Percentiles rank a stretch among this genome's conserved stretches.
phyloP scores from a whole-genome alignment of 306 rosid species.

The Gillenia trifoliata region DNA sequence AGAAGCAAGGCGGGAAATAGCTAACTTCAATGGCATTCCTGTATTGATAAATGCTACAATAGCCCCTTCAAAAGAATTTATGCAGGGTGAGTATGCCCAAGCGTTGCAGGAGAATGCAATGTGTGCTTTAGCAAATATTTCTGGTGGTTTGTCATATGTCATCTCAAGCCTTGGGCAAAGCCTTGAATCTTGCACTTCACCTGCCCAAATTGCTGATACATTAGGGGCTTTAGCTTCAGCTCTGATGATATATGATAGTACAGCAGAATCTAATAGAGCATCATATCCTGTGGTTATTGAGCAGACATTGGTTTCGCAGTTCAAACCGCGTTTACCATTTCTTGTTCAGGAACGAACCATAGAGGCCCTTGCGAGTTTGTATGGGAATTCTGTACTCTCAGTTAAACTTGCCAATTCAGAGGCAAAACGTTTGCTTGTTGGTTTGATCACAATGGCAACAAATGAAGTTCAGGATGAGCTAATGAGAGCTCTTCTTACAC shows the following conservation, averaged over 20 bases:
- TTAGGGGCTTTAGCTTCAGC: slow-evolving; percentile 98
- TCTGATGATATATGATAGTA: slow-evolving; percentile 91
- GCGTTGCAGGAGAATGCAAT: slow-evolving; percentile 97
- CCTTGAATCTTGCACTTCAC: slow-evolving; percentile 88
- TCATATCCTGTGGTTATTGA: slow-evolving; percentile 77
- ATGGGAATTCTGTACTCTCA: slow-evolving; percentile 73
- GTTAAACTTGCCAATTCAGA: slow-evolving; percentile 69
- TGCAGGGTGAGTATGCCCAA: slow-evolving; percentile 98
- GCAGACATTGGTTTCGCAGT: slow-evolving; percentile 78
- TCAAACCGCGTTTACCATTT: slow-evolving; percentile 63
- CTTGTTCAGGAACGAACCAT: slow-evolving; percentile 96
- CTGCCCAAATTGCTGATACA: slow-evolving; percentile 90
- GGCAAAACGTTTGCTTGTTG: slow-evolving; percentile 93
- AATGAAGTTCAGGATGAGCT: slow-evolving; percentile 95
- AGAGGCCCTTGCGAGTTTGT: slow-evolving; percentile 96
- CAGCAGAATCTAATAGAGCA: slow-evolving; percentile 78
- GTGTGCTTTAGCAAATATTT: slow-evolving; percentile 98
- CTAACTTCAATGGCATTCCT: slow-evolving; percentile 88
- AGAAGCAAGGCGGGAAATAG: slow-evolving; percentile 92
- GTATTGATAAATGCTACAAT: slow-evolving; percentile 93
- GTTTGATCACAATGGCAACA: slow-evolving; percentile 92
- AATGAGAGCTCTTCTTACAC: slow-evolving; percentile 65
- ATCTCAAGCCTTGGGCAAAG: slow-evolving; percentile 98
- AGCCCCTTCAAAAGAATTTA: slow-evolving; percentile 99
- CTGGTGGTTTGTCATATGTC: slow-evolving; percentile 95